Percentiles rank a stretch among this genome's conserved stretches.
These are phyloP conservation scores for Xylaria hypoxylon DNA, from an alignment of 2,329 filamentous ascomycete genomes.

Conservation along the genomic window DNA sequence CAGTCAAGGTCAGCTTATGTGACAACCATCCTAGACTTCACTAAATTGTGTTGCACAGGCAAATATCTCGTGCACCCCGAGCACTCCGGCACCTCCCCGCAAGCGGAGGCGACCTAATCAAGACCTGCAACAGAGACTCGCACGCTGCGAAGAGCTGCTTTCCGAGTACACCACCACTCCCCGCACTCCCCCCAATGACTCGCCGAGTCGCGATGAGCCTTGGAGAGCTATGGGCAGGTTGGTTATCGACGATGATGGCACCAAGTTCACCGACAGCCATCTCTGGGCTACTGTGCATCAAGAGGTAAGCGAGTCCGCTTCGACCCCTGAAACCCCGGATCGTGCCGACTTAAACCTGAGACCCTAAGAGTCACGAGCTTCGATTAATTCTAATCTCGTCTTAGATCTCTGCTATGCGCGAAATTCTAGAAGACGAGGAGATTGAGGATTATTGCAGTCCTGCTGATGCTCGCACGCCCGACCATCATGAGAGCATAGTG, in stretches of 20 bases:
- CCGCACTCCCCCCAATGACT: constrained; percentile 41
- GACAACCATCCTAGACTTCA: constrained; percentile 17
- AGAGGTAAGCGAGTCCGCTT: constrained; percentile 58
- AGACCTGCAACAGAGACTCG: constrained; percentile 70
- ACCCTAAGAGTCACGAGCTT: not conserved
- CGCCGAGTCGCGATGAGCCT: constrained; percentile 50
- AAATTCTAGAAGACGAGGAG: constrained; percentile 67
- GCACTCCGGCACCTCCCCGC: constrained; percentile 69
- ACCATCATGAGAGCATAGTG: constrained; percentile 64
- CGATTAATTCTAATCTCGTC: not conserved
- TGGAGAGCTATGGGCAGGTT: constrained; percentile 65
- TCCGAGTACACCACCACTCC: constrained; percentile 64
- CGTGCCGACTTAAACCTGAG: not conserved
- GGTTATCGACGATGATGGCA: constrained; percentile 64
- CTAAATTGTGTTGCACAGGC: constrained; percentile 55
- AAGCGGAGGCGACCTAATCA: constrained; percentile 71
- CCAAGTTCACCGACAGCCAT: constrained; percentile 69
- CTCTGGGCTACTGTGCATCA: constrained; percentile 66
- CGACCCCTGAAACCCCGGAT: not conserved
- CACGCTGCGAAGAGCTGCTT: constrained; percentile 68
- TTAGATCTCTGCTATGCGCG: constrained; percentile 68
- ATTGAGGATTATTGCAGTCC: constrained; percentile 57
- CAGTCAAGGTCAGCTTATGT: constrained; percentile 60
- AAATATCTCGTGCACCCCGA: constrained; percentile 69
- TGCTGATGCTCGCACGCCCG: constrained; percentile 60